These are phyloP conservation scores for Trichoderma citrinoviride DNA, from an alignment of 2,329 filamentous ascomycete genomes.

Conservation along the genomic window DNA sequence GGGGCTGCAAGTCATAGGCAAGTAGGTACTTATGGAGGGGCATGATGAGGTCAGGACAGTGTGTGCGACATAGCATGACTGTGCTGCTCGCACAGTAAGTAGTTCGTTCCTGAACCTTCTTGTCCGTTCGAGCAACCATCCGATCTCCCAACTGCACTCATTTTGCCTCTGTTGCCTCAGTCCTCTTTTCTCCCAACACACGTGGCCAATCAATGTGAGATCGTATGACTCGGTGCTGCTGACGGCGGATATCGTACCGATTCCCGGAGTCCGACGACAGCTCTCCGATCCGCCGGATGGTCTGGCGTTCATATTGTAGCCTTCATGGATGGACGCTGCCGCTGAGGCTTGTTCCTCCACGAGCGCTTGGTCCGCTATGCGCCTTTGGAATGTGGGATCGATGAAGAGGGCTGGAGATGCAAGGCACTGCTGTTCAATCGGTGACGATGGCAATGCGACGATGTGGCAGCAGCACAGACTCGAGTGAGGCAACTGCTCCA, in stretches of 20 bases:
- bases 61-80: neutral
- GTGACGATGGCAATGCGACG: neutral
- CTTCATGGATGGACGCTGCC: neutral
- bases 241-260: neutral
- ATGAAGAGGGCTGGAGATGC: neutral
- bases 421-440: neutral
- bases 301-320: neutral
- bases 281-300: neutral
- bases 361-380: neutral
- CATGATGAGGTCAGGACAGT: slow-evolving; percentile 21
- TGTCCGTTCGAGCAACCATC: neutral
- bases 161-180: neutral
- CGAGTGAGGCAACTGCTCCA: neutral
- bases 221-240: neutral
- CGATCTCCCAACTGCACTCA: neutral
- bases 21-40: slow-evolving; percentile 21
- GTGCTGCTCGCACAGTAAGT: neutral
- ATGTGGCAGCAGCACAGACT: neutral
- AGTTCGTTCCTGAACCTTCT: neutral
- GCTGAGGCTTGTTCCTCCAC: neutral
- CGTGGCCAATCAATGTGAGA: too few relatives aligned
- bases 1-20: too few relatives aligned
- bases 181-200: neutral
- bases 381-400: too few relatives aligned
- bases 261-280: neutral